Conservation (phyloP, 2,329 filamentous ascomycete genomes). For the Talaromyces sp. region DNA sequence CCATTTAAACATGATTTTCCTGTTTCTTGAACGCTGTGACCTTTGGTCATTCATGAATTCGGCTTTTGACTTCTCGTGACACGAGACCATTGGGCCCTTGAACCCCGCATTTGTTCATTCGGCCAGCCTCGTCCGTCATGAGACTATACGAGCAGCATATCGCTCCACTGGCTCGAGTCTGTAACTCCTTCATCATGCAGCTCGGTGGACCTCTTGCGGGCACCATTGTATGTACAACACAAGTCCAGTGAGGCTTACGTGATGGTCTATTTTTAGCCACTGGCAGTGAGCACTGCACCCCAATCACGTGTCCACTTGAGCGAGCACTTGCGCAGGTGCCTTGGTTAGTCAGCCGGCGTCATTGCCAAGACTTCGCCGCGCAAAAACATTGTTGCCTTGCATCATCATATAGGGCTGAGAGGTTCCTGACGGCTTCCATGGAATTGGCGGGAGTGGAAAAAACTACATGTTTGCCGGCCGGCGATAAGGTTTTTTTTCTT, state of each 20-base stretch:
- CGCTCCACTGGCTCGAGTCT: too few species aligned
- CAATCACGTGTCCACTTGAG: background rate
- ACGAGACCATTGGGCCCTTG: too few species aligned
- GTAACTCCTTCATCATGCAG: too few species aligned
- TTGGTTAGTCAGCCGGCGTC: background rate
- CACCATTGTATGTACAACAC: too few species aligned
- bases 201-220: too few species aligned
- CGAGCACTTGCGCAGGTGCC: background rate
- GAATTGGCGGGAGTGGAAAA: background rate
- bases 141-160: too few species aligned
- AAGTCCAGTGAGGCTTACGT: background rate
- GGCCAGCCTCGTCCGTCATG: too few species aligned
- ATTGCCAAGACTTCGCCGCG: background rate
- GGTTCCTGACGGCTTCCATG: background rate
- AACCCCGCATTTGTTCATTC: background rate
- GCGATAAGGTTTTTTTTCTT: background rate
- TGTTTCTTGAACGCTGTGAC: background rate
- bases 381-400: constrained; percentile 8
- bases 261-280: background rate
- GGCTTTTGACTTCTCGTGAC: background rate
- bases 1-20: background rate
- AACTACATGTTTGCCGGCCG: too few species aligned
- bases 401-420: constrained; percentile 4
- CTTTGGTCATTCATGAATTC: background rate
- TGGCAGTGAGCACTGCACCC: background rate